Conservation (phyloP, 305 asterid genomes). For the Ajuga reptans region DNA sequence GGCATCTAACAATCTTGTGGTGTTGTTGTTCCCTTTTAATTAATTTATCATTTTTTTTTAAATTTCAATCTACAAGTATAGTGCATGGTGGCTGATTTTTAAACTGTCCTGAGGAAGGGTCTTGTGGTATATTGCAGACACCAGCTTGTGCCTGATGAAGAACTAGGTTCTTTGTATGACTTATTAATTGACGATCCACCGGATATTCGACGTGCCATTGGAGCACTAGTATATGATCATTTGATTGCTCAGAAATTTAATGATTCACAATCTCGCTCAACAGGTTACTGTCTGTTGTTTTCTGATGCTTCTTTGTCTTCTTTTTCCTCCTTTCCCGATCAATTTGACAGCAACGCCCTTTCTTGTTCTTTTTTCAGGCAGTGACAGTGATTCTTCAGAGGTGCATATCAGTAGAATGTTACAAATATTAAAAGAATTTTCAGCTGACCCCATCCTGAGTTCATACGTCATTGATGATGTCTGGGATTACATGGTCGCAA, state of each 20-base stretch:
- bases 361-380: constrained; percentile 39
- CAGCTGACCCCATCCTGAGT: constrained; percentile 79
- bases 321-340: background rate
- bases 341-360: background rate
- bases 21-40: too few relatives aligned
- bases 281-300: constrained; percentile 46
- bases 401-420: constrained; percentile 78
- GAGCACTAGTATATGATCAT: constrained; percentile 87
- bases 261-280: constrained; percentile 60
- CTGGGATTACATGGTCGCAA: constrained; percentile 98
- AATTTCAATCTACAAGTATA: constrained; percentile 17
- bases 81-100: background rate
- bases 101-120: constrained; percentile 23
- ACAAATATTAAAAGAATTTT: constrained; percentile 80
- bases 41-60: background rate
- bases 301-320: constrained; percentile 10
- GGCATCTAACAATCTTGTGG: background rate
- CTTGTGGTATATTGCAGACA: constrained; percentile 50
- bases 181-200: constrained; percentile 92
- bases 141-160: constrained; percentile 95
- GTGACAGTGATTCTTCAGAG: constrained; percentile 57
- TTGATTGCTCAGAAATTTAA: constrained; percentile 89
- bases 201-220: constrained; percentile 88
- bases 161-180: constrained; percentile 88
- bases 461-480: constrained; percentile 90